Percentiles rank a stretch among this genome's conserved stretches.
Evolutionary conservation across 108 stramenopile genomes (phyloP).

Genomic region (Heterococcus sp.): DNA sequence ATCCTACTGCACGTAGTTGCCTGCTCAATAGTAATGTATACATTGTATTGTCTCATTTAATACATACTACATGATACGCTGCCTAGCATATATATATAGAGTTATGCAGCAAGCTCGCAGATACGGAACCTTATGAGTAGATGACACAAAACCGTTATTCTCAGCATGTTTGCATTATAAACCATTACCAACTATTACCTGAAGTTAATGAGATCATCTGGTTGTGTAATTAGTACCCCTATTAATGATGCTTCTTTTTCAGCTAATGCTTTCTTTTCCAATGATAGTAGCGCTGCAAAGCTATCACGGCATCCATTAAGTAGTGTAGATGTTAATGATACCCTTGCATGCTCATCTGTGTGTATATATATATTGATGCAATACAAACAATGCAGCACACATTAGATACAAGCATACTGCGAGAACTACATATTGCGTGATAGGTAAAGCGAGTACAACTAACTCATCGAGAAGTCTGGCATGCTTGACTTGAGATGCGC

Average conservation of each 20-base stretch:
- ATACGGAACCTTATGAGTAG: too few relatives aligned
- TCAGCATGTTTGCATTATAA: too few relatives aligned
- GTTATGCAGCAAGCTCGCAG: too few relatives aligned
- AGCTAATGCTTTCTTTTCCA: slow-evolving; percentile 38
- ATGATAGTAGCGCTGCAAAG: slow-evolving; percentile 27
- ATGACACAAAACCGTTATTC: too few relatives aligned
- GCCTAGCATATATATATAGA: too few relatives aligned
- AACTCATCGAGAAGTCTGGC: too few relatives aligned
- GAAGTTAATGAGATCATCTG: slow-evolving; percentile 98
- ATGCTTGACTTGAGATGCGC: too few relatives aligned
- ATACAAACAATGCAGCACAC: not conserved
- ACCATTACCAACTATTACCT: too few relatives aligned
- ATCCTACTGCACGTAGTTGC: slow-evolving; percentile 53
- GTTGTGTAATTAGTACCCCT: slow-evolving; percentile 37
- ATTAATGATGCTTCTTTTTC: slow-evolving; percentile 34
- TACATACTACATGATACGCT: too few relatives aligned
- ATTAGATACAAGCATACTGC: not conserved
- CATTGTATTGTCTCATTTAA: too few relatives aligned
- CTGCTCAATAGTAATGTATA: too few relatives aligned
- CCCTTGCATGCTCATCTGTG: not conserved
- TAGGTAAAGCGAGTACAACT: too few relatives aligned
- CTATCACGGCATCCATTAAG: slow-evolving; percentile 43
- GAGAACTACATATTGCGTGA: not conserved
- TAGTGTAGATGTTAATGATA: slow-evolving; percentile 6
- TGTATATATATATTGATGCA: not conserved